These are phyloP conservation scores for Dothideomycetidae sp. DNA, from an alignment of 2,329 filamentous ascomycete species.

Conservation along the genomic window DNA sequence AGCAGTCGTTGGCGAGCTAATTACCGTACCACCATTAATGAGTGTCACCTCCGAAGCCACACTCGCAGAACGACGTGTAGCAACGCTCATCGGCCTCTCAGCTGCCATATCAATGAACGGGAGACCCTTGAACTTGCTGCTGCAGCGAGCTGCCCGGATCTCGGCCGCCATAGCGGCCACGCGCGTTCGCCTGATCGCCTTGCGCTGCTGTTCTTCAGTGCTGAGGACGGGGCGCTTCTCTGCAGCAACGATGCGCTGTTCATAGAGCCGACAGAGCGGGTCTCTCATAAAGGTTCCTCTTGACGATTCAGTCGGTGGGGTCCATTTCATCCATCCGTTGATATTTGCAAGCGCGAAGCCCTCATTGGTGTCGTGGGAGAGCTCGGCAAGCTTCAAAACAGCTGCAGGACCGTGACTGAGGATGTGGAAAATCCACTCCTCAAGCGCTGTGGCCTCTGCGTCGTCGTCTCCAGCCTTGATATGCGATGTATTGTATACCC, in stretches of 20 bases:
- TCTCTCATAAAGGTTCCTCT: constrained; percentile 46
- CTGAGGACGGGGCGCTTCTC: constrained; percentile 16
- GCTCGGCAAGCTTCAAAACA: constrained; percentile 37
- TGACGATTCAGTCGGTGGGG: constrained; percentile 31
- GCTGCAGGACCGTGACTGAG: constrained; percentile 44
- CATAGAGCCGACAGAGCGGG: constrained; percentile 45
- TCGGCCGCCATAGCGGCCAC: constrained; percentile 30
- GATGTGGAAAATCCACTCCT: constrained; percentile 48
- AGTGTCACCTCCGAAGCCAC: constrained; percentile 4
- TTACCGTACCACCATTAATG: neutral
- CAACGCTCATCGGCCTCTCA: constrained; percentile 25
- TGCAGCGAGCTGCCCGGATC: constrained; percentile 25
- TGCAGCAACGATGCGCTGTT: constrained; percentile 31
- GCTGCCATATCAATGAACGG: constrained; percentile 24
- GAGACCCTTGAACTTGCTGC: constrained; percentile 23
- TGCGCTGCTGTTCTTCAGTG: constrained; percentile 23
- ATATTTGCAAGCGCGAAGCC: constrained; percentile 40
- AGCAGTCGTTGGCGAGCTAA: constrained; percentile 1
- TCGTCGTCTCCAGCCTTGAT: constrained; percentile 35
- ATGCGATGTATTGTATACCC: constrained; percentile 40
- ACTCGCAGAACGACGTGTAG: constrained; percentile 12
- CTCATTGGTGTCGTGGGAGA: constrained; percentile 24
- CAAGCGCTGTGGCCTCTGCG: constrained; percentile 39
- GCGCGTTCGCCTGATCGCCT: constrained; percentile 28
- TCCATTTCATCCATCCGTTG: constrained; percentile 45